Evolutionary conservation across 1,284 basidiomycete genomes (phyloP).

Genomic region (Moesziomyces sp.): DNA sequence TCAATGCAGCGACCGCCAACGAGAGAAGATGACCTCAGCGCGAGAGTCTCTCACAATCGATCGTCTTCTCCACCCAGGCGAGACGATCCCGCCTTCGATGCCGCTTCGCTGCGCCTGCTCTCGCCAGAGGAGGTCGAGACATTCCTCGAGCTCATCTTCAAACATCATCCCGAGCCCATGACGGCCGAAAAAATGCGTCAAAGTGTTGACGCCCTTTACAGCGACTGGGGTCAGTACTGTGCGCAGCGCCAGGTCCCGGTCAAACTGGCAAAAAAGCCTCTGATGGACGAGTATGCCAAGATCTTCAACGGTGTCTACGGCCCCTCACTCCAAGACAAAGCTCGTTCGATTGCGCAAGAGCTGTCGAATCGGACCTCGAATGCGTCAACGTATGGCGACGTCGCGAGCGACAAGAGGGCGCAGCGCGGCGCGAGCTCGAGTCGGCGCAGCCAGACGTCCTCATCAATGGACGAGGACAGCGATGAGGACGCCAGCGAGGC

Average conservation of each 20-base stretch:
- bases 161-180: constrained; percentile 43
- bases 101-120: constrained; percentile 10
- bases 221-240: constrained; percentile 36
- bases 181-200: constrained; percentile 42
- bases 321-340: constrained; percentile 24
- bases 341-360: constrained; percentile 34
- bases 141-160: constrained; percentile 41
- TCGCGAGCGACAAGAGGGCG: background rate
- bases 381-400: constrained; percentile 5
- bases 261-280: constrained; percentile 33
- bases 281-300: constrained; percentile 49
- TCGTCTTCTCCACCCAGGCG: constrained; percentile 12
- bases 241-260: constrained; percentile 25
- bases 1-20: no score
- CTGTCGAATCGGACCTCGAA: constrained; percentile 26
- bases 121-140: constrained; percentile 34
- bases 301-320: constrained; percentile 44
- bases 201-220: constrained; percentile 44
- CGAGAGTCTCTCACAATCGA: constrained; percentile 4
- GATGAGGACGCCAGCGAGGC: constrained; percentile 15
- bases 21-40: no score
- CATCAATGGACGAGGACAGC: constrained; percentile 22
- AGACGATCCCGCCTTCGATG: background rate
- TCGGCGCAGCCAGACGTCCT: constrained; percentile 13
- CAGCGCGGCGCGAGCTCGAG: constrained; percentile 16